Percentiles rank a stretch among this genome's conserved stretches.
These are phyloP conservation scores for Chytridium lagenaria DNA, from an alignment of 371 early-diverging fungal species.

Conservation along the genomic window DNA sequence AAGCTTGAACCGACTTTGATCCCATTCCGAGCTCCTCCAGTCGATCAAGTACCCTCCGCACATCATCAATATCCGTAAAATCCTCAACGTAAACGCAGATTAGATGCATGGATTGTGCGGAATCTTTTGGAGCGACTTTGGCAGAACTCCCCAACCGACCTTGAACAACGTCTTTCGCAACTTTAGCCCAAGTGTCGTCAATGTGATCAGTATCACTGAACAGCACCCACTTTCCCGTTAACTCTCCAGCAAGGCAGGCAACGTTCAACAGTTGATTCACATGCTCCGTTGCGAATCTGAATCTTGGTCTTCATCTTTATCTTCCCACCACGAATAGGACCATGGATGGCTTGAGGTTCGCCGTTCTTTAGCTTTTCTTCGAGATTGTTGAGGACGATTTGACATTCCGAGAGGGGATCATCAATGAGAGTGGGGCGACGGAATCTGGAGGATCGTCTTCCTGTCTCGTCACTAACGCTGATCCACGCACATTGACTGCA, in stretches of 20 bases:
- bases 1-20: background rate
- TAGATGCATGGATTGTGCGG: background rate
- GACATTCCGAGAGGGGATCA: too few species aligned
- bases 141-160: background rate
- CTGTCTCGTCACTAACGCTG: background rate
- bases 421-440: background rate
- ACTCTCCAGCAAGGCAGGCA: background rate
- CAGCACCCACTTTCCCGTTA: background rate
- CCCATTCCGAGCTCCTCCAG: background rate
- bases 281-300: background rate
- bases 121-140: background rate
- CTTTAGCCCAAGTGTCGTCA: background rate
- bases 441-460: background rate
- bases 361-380: background rate
- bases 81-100: background rate
- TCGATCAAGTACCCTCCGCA: background rate
- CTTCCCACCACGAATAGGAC: background rate
- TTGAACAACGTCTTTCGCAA: background rate
- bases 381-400: background rate
- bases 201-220: background rate
- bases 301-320: background rate
- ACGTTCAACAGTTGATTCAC: background rate
- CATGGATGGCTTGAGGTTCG: background rate
- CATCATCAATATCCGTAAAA: background rate
- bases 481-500: too few species aligned